Evolutionary conservation across 331 rosid species (phyloP).

Genomic region (Ulmus americana): DNA sequence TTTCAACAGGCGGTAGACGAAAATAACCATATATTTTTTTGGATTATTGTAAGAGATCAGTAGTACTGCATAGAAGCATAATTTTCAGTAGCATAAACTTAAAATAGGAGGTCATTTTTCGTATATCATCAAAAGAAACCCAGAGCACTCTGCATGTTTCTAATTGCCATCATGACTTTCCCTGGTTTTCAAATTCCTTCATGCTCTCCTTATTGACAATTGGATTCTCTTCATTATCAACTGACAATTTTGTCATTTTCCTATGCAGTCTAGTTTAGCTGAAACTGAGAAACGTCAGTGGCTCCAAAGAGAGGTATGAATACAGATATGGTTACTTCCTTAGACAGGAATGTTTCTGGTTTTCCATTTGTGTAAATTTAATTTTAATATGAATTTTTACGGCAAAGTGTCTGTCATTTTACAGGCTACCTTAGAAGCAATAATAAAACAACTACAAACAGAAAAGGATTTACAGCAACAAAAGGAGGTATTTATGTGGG

Average conservation of each 20-base stretch:
- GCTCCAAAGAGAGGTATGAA: slow-evolving; percentile 25
- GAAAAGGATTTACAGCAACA: slow-evolving; percentile 35
- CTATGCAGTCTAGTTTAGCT: slow-evolving; percentile 19
- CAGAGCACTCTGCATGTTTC: neutral
- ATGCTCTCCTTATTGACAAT: neutral
- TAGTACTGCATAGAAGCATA: neutral
- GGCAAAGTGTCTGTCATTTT: slow-evolving; percentile 4
- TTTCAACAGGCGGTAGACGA: neutral
- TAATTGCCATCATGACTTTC: neutral
- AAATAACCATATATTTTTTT: neutral
- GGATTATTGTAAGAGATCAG: neutral
- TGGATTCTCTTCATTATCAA: neutral
- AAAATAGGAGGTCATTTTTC: too few species aligned
- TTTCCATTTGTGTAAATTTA: too few species aligned
- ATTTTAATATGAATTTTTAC: neutral
- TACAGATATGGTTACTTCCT: neutral
- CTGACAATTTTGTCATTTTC: neutral
- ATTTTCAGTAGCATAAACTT: neutral
- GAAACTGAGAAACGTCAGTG: slow-evolving; percentile 24
- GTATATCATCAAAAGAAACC: too few species aligned
- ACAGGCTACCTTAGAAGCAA: slow-evolving; percentile 51
- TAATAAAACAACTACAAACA: slow-evolving; percentile 29
- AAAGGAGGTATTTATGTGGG: slow-evolving; percentile 34
- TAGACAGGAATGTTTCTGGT: too few species aligned
- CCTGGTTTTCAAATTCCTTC: neutral